A percentile compares a stretch with the other conserved stretches of the same genome.
These are phyloP conservation scores for Cladosporium sp. DNA, from an alignment of 2,329 filamentous ascomycete genomes.

Conservation along the genomic window DNA sequence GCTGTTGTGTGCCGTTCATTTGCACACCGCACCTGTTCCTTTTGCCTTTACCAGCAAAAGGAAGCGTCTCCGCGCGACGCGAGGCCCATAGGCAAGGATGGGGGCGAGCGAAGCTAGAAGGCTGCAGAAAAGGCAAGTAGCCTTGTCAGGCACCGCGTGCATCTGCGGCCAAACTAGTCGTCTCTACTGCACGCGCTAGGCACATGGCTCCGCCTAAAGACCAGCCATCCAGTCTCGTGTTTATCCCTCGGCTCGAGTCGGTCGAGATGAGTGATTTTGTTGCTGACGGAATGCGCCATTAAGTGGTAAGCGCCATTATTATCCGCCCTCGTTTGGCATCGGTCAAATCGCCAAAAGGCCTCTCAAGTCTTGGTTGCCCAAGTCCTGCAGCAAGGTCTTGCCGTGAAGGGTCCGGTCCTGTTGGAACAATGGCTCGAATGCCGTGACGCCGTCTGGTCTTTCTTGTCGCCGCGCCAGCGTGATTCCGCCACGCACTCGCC, in stretches of 20 bases:
- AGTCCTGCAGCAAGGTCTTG: too few relatives aligned
- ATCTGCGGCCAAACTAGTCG: background rate
- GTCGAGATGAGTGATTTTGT: conserved; percentile 1
- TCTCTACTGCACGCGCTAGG: too few relatives aligned
- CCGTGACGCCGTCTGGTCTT: background rate
- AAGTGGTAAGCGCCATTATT: background rate
- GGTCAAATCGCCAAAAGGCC: conserved; percentile 4
- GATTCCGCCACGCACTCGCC: too few relatives aligned
- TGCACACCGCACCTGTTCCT: background rate
- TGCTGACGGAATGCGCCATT: conserved; percentile 12
- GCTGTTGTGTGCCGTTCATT: conserved; percentile 1
- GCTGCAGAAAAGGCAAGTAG: conserved; percentile 5
- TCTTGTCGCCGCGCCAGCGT: background rate
- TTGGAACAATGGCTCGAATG: background rate
- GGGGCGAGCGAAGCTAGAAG: conserved; percentile 13
- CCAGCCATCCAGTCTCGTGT: conserved; percentile 1
- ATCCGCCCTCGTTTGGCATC: background rate
- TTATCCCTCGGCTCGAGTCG: conserved; percentile 9
- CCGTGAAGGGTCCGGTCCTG: background rate
- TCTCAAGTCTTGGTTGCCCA: background rate
- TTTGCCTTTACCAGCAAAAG: background rate
- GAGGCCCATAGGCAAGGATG: too few relatives aligned
- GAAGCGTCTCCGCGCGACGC: conserved; percentile 6
- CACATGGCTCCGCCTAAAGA: background rate
- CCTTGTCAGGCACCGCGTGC: conserved; percentile 10